Evolutionary conservation across 208 protist genomes (phyloP), one percentile per base, ranked within the genome.

Genomic region (Crithidia brevicula): DNA sequence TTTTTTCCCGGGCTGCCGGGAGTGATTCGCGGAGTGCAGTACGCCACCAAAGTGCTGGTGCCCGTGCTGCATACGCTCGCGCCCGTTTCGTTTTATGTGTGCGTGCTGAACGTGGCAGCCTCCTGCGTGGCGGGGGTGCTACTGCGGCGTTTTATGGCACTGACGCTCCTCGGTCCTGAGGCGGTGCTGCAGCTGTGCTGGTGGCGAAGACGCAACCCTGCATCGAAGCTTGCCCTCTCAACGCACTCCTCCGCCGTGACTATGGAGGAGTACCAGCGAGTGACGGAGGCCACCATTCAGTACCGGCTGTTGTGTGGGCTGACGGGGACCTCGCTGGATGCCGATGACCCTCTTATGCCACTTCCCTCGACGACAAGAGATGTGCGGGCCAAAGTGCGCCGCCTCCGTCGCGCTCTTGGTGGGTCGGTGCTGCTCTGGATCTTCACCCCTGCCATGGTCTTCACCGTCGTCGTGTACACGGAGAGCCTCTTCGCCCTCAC

Each of bases 391-490:
- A 22, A 1, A 23, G 31, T 54, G 36, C 62, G 49, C 60, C 62
- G 31, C 18, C 70, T 61, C 3, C 76, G 72, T 70, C 81, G 80
- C 30, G 61, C 82, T 13, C 69, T 89, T 23, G 90, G 85, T 20
- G 88, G 65, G 5, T 56, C 80, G 33, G 54, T 73, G 40, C 56
- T 93, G 18, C 47, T 88, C 34, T 93, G 82, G 81, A 59, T 92
- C 18, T 30, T 89, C 34, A 84, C 74, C 23, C 90, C 90, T 4
- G 58, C 90, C 22, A 72, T 76, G 67, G 79, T 95, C 5, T 95
- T 93, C 75, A 79, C 82, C 7, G 83, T 91, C 18, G 82, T 64
- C 31, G 47, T 79, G n/a, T 95, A 95, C 77, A 95, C 90, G 4
- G 87, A 95, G 50, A 86, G 79, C 54, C 50, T 91, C 20, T 95